These are phyloP conservation scores for Plasmodium adleri DNA, from an alignment of 169 alveolate genomes.

Conservation along the genomic window DNA sequence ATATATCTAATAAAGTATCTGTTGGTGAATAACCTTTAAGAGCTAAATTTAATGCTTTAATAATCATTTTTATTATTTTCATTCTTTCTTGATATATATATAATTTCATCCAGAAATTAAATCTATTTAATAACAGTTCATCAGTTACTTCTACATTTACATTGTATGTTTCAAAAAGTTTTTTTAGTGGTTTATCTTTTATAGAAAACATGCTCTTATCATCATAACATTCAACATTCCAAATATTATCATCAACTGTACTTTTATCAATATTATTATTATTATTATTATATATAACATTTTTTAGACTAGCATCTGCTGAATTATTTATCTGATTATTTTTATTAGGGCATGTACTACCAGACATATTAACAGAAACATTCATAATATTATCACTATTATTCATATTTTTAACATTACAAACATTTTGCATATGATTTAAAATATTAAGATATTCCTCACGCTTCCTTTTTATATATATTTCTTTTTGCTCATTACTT, in stretches of 20 bases:
- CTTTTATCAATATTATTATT: neutral
- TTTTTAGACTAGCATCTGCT: neutral
- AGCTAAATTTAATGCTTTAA: conserved; percentile 65
- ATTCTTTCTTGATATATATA: conserved; percentile 64
- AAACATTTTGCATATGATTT: neutral
- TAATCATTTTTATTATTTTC: conserved; percentile 56
- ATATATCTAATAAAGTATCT: conserved; percentile 66
- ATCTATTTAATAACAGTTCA: conserved; percentile 36
- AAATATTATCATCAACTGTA: neutral
- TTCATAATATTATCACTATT: neutral
- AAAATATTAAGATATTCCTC: neutral
- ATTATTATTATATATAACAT: neutral
- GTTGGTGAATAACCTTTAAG: conserved; percentile 74
- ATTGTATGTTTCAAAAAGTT: conserved; percentile 27
- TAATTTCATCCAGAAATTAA: conserved; percentile 52
- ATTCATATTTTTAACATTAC: neutral
- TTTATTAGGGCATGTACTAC: neutral
- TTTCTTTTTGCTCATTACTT: conserved; percentile 3
- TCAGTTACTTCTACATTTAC: conserved; percentile 32
- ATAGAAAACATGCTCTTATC: conserved; percentile 27
- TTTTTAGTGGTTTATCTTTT: conserved; percentile 1
- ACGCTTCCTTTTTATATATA: neutral
- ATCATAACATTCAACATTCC: neutral
- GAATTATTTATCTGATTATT: neutral
- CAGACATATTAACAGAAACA: neutral